phyloP scores from a whole-genome alignment of 345 rosid genomes.

The Arabis hirsuta region DNA sequence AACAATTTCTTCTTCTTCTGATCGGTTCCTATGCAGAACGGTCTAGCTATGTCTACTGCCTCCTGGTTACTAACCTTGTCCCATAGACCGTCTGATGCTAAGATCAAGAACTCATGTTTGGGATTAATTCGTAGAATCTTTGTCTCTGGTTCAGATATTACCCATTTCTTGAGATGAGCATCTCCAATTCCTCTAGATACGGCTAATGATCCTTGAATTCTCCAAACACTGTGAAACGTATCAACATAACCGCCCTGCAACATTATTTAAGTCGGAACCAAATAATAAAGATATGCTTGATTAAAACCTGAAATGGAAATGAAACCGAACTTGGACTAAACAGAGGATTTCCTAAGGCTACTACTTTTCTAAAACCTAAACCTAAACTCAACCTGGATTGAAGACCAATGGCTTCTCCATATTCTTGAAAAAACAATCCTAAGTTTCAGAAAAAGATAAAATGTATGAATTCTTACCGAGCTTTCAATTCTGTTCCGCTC shows the following conservation, averaged over 20 bases:
- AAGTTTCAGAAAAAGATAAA: neutral
- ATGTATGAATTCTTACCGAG: constrained; percentile 47
- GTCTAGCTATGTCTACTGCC: constrained; percentile 68
- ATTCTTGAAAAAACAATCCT: neutral
- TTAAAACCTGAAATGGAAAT: neutral
- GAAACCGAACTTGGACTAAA: neutral
- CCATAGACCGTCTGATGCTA: constrained; percentile 95
- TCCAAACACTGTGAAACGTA: constrained; percentile 64
- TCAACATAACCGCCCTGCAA: constrained; percentile 85
- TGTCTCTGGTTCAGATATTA: constrained; percentile 78
- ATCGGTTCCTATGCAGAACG: constrained; percentile 48
- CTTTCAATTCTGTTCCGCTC: constrained; percentile 69
- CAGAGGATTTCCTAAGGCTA: too few relatives aligned
- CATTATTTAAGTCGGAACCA: constrained; percentile 4
- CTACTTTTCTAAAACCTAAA: too few relatives aligned
- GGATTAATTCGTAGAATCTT: constrained; percentile 46
- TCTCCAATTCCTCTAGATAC: constrained; percentile 94
- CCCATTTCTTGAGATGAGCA: constrained; percentile 68
- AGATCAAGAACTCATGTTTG: constrained; percentile 75
- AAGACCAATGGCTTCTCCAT: neutral
- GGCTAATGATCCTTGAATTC: constrained; percentile 79
- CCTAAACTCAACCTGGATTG: neutral
- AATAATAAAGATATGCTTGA: neutral
- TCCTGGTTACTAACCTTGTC: constrained; percentile 85
- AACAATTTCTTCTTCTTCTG: constrained; percentile 40